Base-by-base conservation (phyloP, 306 rosid species). In the Mimosa pudica region DNA sequence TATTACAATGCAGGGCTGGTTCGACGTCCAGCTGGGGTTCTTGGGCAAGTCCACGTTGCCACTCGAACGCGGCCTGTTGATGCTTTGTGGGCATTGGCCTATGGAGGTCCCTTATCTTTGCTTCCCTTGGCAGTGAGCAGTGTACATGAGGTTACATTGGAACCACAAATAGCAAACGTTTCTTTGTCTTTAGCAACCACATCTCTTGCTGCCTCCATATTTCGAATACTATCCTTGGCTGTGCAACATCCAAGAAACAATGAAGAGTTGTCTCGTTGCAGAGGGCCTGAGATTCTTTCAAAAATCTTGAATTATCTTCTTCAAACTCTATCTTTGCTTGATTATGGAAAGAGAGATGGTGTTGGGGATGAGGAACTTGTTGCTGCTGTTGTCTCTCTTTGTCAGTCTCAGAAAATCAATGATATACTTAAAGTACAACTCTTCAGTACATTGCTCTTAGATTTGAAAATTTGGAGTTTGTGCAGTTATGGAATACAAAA, bases 261-360 rank as follows among this genome's bases (percentile, higher is more conserved):
- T 82, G 99, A 91, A 83, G 98, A 93, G 87, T 83, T 95, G 73
- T 86, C 84, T 86, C 92, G 90, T 79, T 70, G 85, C 75, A 81
- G 90, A 89, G 99, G 99, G 61, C 99, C 99, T n/a, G 99, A 90
- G 87, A 87, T 95, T 89, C 91, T 95, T 75, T 95, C 99, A 38
- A 91, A 91, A 92, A 88, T 92, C 80, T 86, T 95, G 80, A 93
- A 90, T 85, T 93, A 89, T 84, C 98, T 95, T 82, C 87, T 95
- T 70, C 88, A 86, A 65, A 90, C 93, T 77, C 81, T 95, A 79
- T 91, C 98, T 52, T 93, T 87, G 44, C 88, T 90, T 87, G 90
- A 79, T 87, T 73, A 81, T 82, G 94, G 89, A 85, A 86, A 87
- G 81, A 79, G 76, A 48, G 89, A 86, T 42, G 97, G 95, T 77